Evolutionary conservation across 2,329 filamentous ascomycete species (phyloP).

Genomic region (Myriosclerotinia duriaeana): DNA sequence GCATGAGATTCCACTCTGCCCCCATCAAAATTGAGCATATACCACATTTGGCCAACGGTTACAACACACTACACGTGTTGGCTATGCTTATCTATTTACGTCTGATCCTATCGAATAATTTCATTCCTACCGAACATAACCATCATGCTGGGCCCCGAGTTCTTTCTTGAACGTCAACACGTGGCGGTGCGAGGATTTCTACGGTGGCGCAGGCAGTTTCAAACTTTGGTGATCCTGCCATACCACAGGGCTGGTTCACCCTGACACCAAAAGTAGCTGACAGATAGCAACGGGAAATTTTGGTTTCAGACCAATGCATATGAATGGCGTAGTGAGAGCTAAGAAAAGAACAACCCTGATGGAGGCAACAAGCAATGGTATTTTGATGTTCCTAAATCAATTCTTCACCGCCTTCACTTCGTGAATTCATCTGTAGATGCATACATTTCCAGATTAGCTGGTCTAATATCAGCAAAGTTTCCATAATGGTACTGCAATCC

Average conservation of each 20-base stretch:
- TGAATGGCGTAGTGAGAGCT: background rate
- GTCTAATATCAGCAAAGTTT: background rate
- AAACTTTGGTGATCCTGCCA: slow-evolving; percentile 9
- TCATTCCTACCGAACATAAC: background rate
- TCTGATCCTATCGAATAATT: background rate
- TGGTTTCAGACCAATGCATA: background rate
- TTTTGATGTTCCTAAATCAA: background rate
- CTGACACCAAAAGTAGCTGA: background rate
- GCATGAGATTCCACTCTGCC: slow-evolving; percentile 15
- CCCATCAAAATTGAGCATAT: background rate
- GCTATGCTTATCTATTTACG: slow-evolving; percentile 6
- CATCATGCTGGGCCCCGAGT: background rate
- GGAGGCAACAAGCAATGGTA: background rate
- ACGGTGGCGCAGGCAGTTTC: slow-evolving; percentile 21
- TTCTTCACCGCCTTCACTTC: background rate
- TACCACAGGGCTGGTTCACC: slow-evolving; percentile 1
- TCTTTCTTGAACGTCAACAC: slow-evolving; percentile 17
- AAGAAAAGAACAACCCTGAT: background rate
- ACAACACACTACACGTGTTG: background rate
- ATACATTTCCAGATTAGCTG: background rate
- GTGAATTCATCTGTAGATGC: background rate
- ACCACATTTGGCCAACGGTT: background rate
- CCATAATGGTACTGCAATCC: background rate
- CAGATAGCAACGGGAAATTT: background rate
- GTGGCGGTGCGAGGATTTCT: slow-evolving; percentile 11